Evolutionary conservation across 1,284 basidiomycete species (phyloP), one percentile per base, ranked within the genome.

Genomic region (Violaceomyces palustris): DNA sequence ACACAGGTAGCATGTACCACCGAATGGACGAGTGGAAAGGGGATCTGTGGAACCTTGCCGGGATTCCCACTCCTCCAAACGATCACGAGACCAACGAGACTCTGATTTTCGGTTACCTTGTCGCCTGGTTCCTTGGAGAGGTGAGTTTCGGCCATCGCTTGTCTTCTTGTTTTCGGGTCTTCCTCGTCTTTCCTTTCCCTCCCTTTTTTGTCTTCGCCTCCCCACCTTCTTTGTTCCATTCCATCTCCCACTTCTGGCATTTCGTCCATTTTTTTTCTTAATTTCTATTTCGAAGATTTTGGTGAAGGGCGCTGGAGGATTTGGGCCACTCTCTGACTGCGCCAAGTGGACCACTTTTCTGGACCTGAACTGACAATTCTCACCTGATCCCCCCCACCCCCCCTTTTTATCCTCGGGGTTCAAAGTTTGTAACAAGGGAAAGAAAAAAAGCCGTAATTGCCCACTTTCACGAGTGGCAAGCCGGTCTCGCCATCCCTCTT

Each of bases 381-480:
- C 15, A 32, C 12, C n/a, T 15, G 5, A 15, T 5, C 21, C 17
- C 18, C 34, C 9, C 6, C 34, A 5, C 6, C 23, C n/a, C n/a
- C n/a, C n/a, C n/a, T n/a, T n/a, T n/a, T n/a, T n/a, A n/a, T n/a
- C n/a, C n/a, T n/a, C n/a, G n/a, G n/a, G n/a, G n/a, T n/a, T n/a
- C n/a, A 15, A 69, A 89, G 85, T 94, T 88, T 72, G 82, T 88
- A 28, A 74, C 84, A 22, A 83, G 84, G 48, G 83, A 91, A 73
- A 80, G 85, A 27, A 80, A 82, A 52, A 85, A 82, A 10, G 88
- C 92, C 35, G 87, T 98, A 62, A 82, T 97, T 54, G 91, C 90
- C 53, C 93, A 97, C 77, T 96, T 98, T 79, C 93, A 98, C 77
- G 93, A 98, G 77, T 98, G 93, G 93, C 92, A 97, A 74, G 92